Conservation (phyloP, 805 yeast species). For the Tetrapisispora taiwanensis region DNA sequence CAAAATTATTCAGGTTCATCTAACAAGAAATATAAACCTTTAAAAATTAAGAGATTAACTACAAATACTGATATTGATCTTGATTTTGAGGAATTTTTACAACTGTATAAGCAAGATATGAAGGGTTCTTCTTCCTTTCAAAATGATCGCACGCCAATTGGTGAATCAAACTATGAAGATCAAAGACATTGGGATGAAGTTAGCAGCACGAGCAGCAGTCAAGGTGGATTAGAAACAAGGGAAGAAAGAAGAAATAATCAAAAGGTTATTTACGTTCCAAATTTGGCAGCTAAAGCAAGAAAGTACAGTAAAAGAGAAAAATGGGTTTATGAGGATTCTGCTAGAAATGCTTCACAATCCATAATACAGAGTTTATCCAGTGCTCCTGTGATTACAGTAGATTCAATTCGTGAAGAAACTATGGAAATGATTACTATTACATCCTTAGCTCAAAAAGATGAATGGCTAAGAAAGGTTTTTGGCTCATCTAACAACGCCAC, state of each 20-base stretch:
- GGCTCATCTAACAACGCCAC: slow-evolving; percentile 71
- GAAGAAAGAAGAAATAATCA: slow-evolving; percentile 28
- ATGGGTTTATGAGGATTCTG: slow-evolving; percentile 66
- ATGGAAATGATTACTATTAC: slow-evolving; percentile 73
- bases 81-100: slow-evolving; percentile 54
- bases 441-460: slow-evolving; percentile 66
- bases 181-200: slow-evolving; percentile 21
- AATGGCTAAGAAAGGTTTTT: slow-evolving; percentile 61
- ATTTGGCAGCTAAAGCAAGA: slow-evolving; percentile 71
- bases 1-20: slow-evolving; percentile 30
- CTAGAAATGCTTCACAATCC: slow-evolving; percentile 48
- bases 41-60: slow-evolving; percentile 57
- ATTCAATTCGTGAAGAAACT: slow-evolving; percentile 69
- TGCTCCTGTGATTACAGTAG: slow-evolving; percentile 72
- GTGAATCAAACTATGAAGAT: slow-evolving; percentile 19
- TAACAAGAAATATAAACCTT: slow-evolving; percentile 59
- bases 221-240: slow-evolving; percentile 17
- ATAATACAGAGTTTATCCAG: slow-evolving; percentile 45
- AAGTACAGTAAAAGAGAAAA: slow-evolving; percentile 67
- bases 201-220: slow-evolving; percentile 23
- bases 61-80: slow-evolving; percentile 61
- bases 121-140: slow-evolving; percentile 3
- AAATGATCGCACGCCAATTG: slow-evolving; percentile 9
- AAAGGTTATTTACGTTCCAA: slow-evolving; percentile 57
- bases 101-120: slow-evolving; percentile 31